Evolutionary conservation across 2,329 filamentous ascomycete genomes (phyloP), one percentile per base, ranked within the genome.

Genomic region (Cercospora brassicicola): DNA sequence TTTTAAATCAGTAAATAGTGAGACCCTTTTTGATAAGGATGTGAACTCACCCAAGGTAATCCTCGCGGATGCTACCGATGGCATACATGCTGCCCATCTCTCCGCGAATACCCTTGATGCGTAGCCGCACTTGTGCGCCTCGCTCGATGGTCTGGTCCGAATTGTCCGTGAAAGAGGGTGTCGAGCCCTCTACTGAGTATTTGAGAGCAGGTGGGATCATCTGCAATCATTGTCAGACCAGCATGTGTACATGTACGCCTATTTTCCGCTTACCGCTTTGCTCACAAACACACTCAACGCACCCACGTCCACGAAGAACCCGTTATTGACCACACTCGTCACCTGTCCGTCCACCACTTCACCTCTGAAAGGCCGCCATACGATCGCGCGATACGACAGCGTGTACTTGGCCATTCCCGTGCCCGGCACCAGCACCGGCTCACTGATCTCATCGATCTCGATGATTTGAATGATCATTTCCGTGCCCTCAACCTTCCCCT

Each of bases 401-500:
- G 92, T 96, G 79, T 97, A 99, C 81, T 97, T 93, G 20, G 95
- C 94, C 73, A 96, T 86, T 9, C 94, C 95, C 70, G 91, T 96
- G 8, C 94, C 92, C 2, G 95, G 94, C 66, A 97, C 87, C 70
- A 99, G 94, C 74, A 93, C 90, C 11, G 78, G 77, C 77, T 97
- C 93, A 15, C 93, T 96, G 76, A 98, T 94, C 74, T 97, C 92
- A 76, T 96, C 94, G 59, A 94, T 92, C 80, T 97, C 94, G 88
- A 99, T 94, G 76, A 99, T 96, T 78, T 93, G 95, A 75, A 99
- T 95, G 78, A 99, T 96, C 81, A 95, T 98, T 84, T 96, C 97
- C 79, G 92, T 93, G 67, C 95, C 95, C 2, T 93, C 95, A 81
- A 94, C 97, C 51, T 92, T 94, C 26, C 95, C 95, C 82, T 99